phyloP scores from a whole-genome alignment of 805 yeast species.

The Hanseniaspora osmophila region DNA sequence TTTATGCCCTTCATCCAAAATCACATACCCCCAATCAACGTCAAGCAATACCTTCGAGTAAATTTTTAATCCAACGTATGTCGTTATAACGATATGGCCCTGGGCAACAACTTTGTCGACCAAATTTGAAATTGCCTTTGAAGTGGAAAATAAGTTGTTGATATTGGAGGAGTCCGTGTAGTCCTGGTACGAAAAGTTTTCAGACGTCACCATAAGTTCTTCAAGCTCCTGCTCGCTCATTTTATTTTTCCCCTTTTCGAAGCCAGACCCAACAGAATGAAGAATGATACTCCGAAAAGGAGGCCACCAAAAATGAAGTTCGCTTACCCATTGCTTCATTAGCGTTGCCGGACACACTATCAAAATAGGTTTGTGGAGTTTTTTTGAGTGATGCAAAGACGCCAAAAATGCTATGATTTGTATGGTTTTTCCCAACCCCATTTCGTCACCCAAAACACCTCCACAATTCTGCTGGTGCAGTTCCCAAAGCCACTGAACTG shows the following conservation, averaged over 20 bases:
- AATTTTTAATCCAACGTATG: slow-evolving; percentile 73
- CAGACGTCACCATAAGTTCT: slow-evolving; percentile 26
- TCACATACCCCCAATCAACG: slow-evolving; percentile 75
- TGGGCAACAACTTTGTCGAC: slow-evolving; percentile 39
- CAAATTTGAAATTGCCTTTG: slow-evolving; percentile 1
- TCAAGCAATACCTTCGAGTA: slow-evolving; percentile 53
- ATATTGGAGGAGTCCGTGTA: slow-evolving; percentile 15
- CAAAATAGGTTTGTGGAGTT: slow-evolving; percentile 61
- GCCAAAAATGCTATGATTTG: slow-evolving; percentile 87
- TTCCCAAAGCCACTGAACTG: slow-evolving; percentile 97
- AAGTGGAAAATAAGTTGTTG: slow-evolving; percentile 17
- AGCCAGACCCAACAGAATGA: slow-evolving; percentile 87
- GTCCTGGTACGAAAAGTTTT: slow-evolving; percentile 31
- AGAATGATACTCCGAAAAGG: slow-evolving; percentile 73
- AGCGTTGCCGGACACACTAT: slow-evolving; percentile 96
- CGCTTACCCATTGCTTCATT: slow-evolving; percentile 92
- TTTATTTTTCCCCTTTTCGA: slow-evolving; percentile 29
- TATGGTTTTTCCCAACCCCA: slow-evolving; percentile 95
- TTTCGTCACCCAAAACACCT: slow-evolving; percentile 93
- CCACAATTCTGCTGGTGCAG: slow-evolving; percentile 80
- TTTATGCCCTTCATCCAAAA: slow-evolving; percentile 92
- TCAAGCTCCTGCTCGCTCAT: slow-evolving; percentile 39
- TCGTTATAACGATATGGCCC: slow-evolving; percentile 82
- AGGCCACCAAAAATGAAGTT: slow-evolving; percentile 97
- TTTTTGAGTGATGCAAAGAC: slow-evolving; percentile 71